Evolutionary conservation across 2,329 filamentous ascomycete genomes (phyloP).

Genomic region (Lecanicillium sp.): DNA sequence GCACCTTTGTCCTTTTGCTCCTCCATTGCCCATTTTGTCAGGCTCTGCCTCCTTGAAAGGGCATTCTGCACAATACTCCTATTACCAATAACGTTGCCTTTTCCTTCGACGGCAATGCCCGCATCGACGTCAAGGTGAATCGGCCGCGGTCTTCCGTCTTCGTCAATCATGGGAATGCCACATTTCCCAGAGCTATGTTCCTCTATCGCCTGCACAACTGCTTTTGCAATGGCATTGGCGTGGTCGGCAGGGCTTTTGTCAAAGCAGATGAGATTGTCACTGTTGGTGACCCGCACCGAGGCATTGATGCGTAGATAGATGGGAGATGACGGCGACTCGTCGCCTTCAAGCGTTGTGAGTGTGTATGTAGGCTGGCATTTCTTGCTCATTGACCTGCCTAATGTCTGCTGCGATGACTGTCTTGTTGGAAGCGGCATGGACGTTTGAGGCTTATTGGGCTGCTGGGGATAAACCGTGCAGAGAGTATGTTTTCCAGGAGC

Average conservation of each 20-base stretch:
- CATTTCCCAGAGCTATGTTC: slow-evolving; percentile 29
- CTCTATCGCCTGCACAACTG: slow-evolving; percentile 36
- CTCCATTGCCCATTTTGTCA: too few relatives aligned
- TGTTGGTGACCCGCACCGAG: slow-evolving; percentile 35
- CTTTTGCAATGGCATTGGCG: slow-evolving; percentile 33
- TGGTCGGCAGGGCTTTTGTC: slow-evolving; percentile 27
- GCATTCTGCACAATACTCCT: neutral
- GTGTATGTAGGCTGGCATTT: too few relatives aligned
- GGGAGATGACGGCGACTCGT: slow-evolving; percentile 15
- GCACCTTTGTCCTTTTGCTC: too few relatives aligned
- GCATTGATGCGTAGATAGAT: slow-evolving; percentile 40
- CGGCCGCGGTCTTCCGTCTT: slow-evolving; percentile 32
- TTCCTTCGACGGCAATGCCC: slow-evolving; percentile 34
- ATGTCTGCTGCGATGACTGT: too few relatives aligned
- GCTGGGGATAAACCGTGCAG: too few relatives aligned
- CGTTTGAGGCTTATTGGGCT: too few relatives aligned
- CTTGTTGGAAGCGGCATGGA: too few relatives aligned
- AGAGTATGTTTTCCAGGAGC: too few relatives aligned
- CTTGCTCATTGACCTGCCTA: too few relatives aligned
- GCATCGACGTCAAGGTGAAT: slow-evolving; percentile 36
- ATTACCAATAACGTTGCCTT: slow-evolving; percentile 34
- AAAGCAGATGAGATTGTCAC: slow-evolving; percentile 40
- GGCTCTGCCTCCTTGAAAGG: neutral
- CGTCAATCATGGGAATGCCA: slow-evolving; percentile 38
- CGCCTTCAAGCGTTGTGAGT: neutral